Evolutionary conservation across 2,329 filamentous ascomycete genomes (phyloP), one percentile per base, ranked within the genome.

Genomic region (Colletotrichum horii): DNA sequence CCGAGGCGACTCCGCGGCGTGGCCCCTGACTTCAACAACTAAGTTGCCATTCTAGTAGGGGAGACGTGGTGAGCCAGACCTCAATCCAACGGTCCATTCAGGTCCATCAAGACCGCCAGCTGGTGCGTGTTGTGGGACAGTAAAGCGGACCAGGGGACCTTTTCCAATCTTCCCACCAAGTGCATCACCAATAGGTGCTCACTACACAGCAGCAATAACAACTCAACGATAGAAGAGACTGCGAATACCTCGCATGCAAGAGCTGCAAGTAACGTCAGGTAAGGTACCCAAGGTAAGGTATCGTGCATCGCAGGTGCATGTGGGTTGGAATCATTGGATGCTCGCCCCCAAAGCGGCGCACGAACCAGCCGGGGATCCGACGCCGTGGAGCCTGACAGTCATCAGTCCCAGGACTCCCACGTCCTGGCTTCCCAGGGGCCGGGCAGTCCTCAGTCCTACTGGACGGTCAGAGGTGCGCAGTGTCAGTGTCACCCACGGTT

Each of bases 41-140:
- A 43, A 43, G 38, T 43, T 43, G 38, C 38, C 38, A 32, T 26
- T 28, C 14, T 30, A 28, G 58, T n/a, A 61, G 26, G 58, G 58
- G 30, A 34, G 19, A 61, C 58, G 58, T 30, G 58, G 28, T 61
- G 30, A 61, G 58, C 15, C 14, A 38, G 60, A 64, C 30, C 34
- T 64, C 60, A 64, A 16, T 64, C 60, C 15, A 32, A 8, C 36
- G 9, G 36, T 43, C 38, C 38, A 11, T 65, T 16, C n/a, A 56
- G 26, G 65, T 55, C 43, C 43, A 55, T 28, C 28, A 60, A 68
- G 68, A 71, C 61, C 30, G 34, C 72, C 55, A 5, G 26, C 68
- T 43, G 68, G 68, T 66, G 55, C 69, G 69, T 75, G 72, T 72
- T 52, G 72, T 67, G 68, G 69, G 68, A 75, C 62, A 75, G 72